Evolutionary conservation across 2,329 filamentous ascomycete species (phyloP), one percentile per base, ranked within the genome.

Genomic region (Neoscytalidium dimidiatum): DNA sequence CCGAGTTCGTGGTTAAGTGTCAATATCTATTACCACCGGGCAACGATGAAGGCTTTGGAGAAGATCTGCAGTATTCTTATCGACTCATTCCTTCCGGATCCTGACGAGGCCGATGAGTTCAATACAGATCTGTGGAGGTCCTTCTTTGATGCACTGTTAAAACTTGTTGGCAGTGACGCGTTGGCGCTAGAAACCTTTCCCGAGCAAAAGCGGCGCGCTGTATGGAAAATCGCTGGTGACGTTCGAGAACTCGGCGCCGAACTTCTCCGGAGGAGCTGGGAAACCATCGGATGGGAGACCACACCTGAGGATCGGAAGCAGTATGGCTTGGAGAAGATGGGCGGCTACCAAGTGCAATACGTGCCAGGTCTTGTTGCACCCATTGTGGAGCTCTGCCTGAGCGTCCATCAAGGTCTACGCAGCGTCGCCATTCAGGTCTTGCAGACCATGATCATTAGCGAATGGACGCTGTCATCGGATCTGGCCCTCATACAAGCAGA

Each of bases 161-260:
- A 92, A 73, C 88, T 98, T 3, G 92, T 99, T 2, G 92, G 92
- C 4, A 97, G 93, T 72, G 89, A 94, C 38, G 92, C 90, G 0
- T 84, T 99, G 21, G 94, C 95, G 0, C 85, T 99, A 41, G 95
- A 99, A 75, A 97, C 94, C 0, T 98, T 97, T 74, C 93, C 95
- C 0, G 96, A 99, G 76, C 95, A 99, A 79, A 99, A 98, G 80
- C 85, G 95, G 51, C 85, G 95, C 64, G 94, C 95, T 0, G 94
- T 98, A 1, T 99, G 96, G 95, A 99, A 98, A 80, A 97, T 99
- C 74, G 95, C 94, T 3, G 95, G 95, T 5, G 96, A 99, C 78
- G 92, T 99, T 58, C 87, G 95, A 64, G 94, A 98, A 76, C 86
- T 92, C 69, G 95, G 96, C 17, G 94, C 95, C 3, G 91, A 94